Base-by-base conservation (phyloP, 345 rosid genomes). In the Populus tremula region DNA sequence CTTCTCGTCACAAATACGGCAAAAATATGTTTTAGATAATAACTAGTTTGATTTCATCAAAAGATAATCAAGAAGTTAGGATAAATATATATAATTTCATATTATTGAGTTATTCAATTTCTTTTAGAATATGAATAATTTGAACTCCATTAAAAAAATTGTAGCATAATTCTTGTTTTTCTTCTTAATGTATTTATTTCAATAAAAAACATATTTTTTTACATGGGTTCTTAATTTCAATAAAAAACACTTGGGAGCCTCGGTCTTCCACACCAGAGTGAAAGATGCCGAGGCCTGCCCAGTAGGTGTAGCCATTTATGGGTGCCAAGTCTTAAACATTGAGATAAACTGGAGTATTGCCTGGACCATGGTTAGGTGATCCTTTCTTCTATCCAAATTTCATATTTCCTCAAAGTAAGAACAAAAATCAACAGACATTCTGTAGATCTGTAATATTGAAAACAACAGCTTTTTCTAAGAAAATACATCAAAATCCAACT, bases 271-370 rank as follows among this genome's bases (percentile, higher is more conserved):
- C 73, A 35, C 84, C 81, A 17, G 84, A 82, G 79, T 82, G 84
- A 67, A 74, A 82, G 84, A 82, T 82, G 47, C 84, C 84, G 65
- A 82, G 69, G 76, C 84, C 84, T 8, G 81, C 84, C 81, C 84
- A 82, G 35, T 78, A 78, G 69, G 75, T 74, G 27, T 82, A 78
- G 72, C 79, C 79, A 33, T 82, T 82, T 73, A 78, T 82, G n/a
- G 84, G 81, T 31, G 84, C 78, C 81, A 78, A 70, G 76, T 82
- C 84, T 65, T 82, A 82, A 2, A 82, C 84, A 45, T 82, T 82
- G n/a, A 82, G 78, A 67, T 69, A 82, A 66, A 78, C 84, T 21
- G 84, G 81, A 41, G 81, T 72, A 70, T 31, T 66, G n/a, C 78
- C 84, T 64, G 78, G 69, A 63, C 76, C 84, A 49, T 74, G 74